These are phyloP conservation scores for Apostasia shenzhenica DNA, from an alignment of 106 monocot species.

Conservation along the genomic window DNA sequence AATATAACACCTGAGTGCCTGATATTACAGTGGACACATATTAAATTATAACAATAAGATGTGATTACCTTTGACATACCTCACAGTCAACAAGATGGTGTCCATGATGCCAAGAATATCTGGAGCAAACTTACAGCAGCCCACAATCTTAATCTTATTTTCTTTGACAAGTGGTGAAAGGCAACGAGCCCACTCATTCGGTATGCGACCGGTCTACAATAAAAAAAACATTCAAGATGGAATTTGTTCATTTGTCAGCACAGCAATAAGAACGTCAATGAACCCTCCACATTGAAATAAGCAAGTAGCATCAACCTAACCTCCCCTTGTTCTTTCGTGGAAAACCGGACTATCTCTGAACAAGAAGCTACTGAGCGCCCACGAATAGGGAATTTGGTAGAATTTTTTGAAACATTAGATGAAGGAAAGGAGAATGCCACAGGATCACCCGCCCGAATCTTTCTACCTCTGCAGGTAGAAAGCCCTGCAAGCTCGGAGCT, in stretches of 20 bases:
- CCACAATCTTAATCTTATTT: conserved; percentile 52
- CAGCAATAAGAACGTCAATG: neutral
- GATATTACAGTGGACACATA: neutral
- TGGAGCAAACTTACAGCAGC: conserved; percentile 60
- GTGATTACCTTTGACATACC: conserved; percentile 39
- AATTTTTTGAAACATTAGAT: neutral
- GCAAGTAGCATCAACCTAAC: conserved; percentile 10
- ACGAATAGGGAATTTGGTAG: conserved; percentile 26
- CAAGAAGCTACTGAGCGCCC: conserved; percentile 30
- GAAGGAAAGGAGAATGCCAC: conserved; percentile 68
- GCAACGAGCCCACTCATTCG: conserved; percentile 95
- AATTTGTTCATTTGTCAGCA: neutral
- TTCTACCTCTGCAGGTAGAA: conserved; percentile 87
- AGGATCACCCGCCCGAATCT: conserved; percentile 44
- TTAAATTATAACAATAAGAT: neutral
- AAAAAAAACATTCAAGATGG: neutral
- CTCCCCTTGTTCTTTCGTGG: conserved; percentile 58
- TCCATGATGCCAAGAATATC: conserved; percentile 77
- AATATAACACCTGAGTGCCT: neutral
- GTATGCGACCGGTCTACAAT: conserved; percentile 76
- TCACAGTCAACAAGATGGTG: conserved; percentile 52
- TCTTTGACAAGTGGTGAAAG: conserved; percentile 57
- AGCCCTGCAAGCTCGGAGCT: conserved; percentile 53
- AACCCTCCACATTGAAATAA: neutral
- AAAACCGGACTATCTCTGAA: conserved; percentile 91